Evolutionary conservation across 2,329 filamentous ascomycete species (phyloP), one percentile per base, ranked within the genome.

Genomic region (Venturia asperata): DNA sequence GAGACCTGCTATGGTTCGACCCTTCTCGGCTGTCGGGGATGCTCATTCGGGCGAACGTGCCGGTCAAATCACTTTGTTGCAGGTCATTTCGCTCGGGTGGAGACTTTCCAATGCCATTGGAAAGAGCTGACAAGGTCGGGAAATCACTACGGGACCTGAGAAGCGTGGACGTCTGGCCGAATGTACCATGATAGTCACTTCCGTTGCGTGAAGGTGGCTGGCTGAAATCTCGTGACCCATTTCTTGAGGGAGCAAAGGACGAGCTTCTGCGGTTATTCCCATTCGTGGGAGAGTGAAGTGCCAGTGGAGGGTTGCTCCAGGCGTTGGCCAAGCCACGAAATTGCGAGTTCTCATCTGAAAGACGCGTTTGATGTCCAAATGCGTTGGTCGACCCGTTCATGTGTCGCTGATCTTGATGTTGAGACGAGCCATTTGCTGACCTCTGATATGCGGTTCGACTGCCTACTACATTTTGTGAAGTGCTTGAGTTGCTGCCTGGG

Each of bases 151-250:
- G 74, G 5, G 76, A 21, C 47, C 47, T 52, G 21, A 17, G 3
- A 27, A 27, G 47, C 21, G 47, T 21, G 21, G 47, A 6, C 3
- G 47, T 7, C 21, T 24, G 24, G 5, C 47, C 47, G 21, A 52
- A 52, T 27, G 21, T 52, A 11, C 47, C 47, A 41, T 72, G 71
- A 6, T 73, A 68, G 30, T 80, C 76, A 19, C 76, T 76, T 13
- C 77, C 76, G 65, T 84, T 81, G 61, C 82, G 79, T 43, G 85
- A 85, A 1, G 84, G 79, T 56, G 85, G 83, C 60, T 84, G 75
- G 72, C 80, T 85, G 52, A 77, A 75, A 66, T 85, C 84, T 67
- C 83, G 79, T n/a, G 83, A 81, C 21, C 77, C 75, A 61, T 76
- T 76, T 61, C 80, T 80, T 1, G 74, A 73, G 19, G 77, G 71